phyloP scores from a whole-genome alignment of 2,329 filamentous ascomycete species.

The Aureobasidium sp. region DNA sequence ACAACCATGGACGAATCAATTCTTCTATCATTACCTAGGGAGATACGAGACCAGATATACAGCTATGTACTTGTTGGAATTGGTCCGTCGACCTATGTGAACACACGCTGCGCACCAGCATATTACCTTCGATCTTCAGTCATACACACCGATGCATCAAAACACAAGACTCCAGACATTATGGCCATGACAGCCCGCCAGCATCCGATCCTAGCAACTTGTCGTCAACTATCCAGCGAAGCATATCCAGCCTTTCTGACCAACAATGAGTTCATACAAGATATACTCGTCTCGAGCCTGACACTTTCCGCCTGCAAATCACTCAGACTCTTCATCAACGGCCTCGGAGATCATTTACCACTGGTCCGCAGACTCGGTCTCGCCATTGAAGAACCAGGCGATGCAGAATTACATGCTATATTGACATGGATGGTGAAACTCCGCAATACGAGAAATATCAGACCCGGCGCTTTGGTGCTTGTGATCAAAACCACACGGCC shows the following conservation, averaged over 20 bases:
- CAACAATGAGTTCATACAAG: constrained; percentile 4
- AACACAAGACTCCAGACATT: background rate
- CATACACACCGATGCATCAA: background rate
- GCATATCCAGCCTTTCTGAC: background rate
- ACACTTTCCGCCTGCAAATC: constrained; percentile 3
- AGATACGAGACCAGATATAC: constrained; percentile 4
- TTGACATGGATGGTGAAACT: background rate
- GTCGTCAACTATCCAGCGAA: background rate
- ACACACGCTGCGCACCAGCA: background rate
- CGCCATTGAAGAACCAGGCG: constrained; percentile 1
- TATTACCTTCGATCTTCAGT: background rate
- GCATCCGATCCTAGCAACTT: background rate
- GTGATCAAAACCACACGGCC: background rate
- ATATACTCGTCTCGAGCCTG: background rate
- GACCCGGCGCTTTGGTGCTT: background rate
- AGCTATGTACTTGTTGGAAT: background rate
- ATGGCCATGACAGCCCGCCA: background rate
- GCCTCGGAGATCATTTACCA: background rate
- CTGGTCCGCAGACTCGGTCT: background rate
- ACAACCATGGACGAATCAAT: background rate
- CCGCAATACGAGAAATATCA: background rate
- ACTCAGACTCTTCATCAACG: background rate
- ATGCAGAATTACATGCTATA: background rate
- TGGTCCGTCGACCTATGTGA: background rate
- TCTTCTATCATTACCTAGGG: background rate